A percentile compares a stretch with the other conserved stretches of the same genome.
phyloP scores from a whole-genome alignment of 2,329 filamentous ascomycete species.

The Plectosphaerella cucumerina region DNA sequence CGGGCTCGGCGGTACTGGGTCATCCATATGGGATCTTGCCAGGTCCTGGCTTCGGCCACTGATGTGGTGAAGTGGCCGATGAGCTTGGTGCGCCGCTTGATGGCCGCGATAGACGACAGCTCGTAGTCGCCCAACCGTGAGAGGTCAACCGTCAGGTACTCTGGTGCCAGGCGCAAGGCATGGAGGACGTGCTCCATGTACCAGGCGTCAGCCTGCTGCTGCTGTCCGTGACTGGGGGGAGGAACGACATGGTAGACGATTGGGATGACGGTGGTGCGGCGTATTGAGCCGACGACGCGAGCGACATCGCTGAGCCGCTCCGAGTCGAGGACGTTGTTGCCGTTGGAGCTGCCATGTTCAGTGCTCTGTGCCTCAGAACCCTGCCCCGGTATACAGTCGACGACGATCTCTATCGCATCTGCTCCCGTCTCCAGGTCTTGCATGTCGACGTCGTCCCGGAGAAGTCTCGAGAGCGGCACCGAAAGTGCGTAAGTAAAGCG shows the following conservation, averaged over 20 bases:
- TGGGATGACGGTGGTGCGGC: conserved; percentile 58
- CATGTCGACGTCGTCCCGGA: conserved; percentile 51
- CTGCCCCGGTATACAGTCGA: conserved; percentile 33
- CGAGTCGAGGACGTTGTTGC: conserved; percentile 10
- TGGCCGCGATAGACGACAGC: conserved; percentile 44
- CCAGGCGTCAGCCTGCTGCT: conserved; percentile 18
- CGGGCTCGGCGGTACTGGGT: conserved; percentile 55
- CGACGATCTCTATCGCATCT: conserved; percentile 61
- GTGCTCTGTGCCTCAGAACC: conserved; percentile 6
- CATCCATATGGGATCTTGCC: conserved; percentile 53
- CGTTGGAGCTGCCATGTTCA: not conserved
- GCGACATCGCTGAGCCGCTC: conserved; percentile 48
- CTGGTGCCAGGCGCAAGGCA: conserved; percentile 56
- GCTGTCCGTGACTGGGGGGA: conserved; percentile 18
- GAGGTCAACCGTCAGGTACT: conserved; percentile 60
- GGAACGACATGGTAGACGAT: conserved; percentile 50
- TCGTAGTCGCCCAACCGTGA: conserved; percentile 43
- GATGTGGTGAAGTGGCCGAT: conserved; percentile 51
- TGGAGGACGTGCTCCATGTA: conserved; percentile 58
- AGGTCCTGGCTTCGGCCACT: conserved; percentile 38
- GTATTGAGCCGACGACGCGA: conserved; percentile 53
- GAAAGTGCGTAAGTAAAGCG: conserved; percentile 65
- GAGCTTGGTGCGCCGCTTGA: conserved; percentile 54
- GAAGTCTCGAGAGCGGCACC: conserved; percentile 53
- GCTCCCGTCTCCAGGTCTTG: conserved; percentile 62